Conservation (phyloP, 306 rosid species). For the Medicago lupulina region DNA sequence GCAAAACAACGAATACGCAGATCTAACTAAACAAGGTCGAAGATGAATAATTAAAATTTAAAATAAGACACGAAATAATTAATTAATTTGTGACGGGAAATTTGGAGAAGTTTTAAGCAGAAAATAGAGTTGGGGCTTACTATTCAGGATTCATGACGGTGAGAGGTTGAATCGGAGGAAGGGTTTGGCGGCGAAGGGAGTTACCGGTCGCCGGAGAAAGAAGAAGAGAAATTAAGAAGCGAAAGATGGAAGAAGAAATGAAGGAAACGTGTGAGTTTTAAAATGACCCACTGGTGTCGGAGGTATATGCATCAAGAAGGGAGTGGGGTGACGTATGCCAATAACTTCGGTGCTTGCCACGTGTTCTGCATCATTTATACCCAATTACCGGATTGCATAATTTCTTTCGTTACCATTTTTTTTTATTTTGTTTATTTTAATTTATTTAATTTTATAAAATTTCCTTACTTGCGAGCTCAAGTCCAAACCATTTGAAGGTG, state of each 20-base stretch:
- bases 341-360: conserved; percentile 46
- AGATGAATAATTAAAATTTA: neutral
- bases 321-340: conserved; percentile 57
- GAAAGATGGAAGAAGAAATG: conserved; percentile 43
- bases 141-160: conserved; percentile 93
- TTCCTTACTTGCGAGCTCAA: too few relatives aligned
- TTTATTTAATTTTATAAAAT: too few relatives aligned
- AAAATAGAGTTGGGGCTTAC: conserved; percentile 57
- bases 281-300: conserved; percentile 55
- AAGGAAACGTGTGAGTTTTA: conserved; percentile 47
- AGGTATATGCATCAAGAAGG: conserved; percentile 28
- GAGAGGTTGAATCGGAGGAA: conserved; percentile 38
- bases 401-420: neutral
- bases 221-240: neutral
- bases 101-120: conserved; percentile 26
- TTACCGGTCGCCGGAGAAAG: conserved; percentile 53
- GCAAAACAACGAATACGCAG: conserved; percentile 22
- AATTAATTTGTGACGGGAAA: neutral
- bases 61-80: neutral
- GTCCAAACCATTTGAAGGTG: too few relatives aligned
- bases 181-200: conserved; percentile 46
- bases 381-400: neutral
- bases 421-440: too few relatives aligned
- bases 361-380: conserved; percentile 23
- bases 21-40: conserved; percentile 51